phyloP scores from a whole-genome alignment of 306 rosid genomes.

The Inga leiocalycina region DNA sequence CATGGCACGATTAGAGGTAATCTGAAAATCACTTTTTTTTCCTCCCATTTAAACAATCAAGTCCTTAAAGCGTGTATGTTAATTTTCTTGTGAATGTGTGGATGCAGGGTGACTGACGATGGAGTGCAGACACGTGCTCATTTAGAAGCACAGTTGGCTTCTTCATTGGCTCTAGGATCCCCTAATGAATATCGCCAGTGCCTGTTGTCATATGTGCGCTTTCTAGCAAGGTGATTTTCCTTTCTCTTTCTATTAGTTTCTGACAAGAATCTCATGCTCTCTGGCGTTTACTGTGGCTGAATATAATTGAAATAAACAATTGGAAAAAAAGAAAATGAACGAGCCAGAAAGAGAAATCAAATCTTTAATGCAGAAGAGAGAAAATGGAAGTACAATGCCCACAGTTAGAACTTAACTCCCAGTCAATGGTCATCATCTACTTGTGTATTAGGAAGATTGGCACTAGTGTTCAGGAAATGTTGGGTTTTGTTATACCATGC shows the following conservation, averaged over 20 bases:
- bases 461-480: background rate
- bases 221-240: conserved; percentile 78
- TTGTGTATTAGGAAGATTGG: conserved; percentile 7
- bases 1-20: background rate
- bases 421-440: background rate
- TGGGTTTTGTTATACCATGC: background rate
- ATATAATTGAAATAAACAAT: background rate
- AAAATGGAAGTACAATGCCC: background rate
- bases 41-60: background rate
- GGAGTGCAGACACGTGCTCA: conserved; percentile 99
- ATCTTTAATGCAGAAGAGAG: background rate
- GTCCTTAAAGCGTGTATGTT: background rate
- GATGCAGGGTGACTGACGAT: conserved; percentile 85
- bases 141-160: conserved; percentile 91
- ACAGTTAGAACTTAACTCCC: background rate
- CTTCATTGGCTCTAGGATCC: conserved; percentile 86
- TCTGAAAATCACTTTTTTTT: background rate
- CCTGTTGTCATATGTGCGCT: conserved; percentile 80
- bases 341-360: background rate
- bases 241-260: background rate
- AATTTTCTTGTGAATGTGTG: conserved; percentile 32
- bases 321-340: background rate
- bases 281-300: background rate
- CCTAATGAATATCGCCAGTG: conserved; percentile 92
- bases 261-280: background rate